Evolutionary conservation across 106 monocot species (phyloP), one percentile per base, ranked within the genome.

Genomic region (Dendrobium chrysotoxum): DNA sequence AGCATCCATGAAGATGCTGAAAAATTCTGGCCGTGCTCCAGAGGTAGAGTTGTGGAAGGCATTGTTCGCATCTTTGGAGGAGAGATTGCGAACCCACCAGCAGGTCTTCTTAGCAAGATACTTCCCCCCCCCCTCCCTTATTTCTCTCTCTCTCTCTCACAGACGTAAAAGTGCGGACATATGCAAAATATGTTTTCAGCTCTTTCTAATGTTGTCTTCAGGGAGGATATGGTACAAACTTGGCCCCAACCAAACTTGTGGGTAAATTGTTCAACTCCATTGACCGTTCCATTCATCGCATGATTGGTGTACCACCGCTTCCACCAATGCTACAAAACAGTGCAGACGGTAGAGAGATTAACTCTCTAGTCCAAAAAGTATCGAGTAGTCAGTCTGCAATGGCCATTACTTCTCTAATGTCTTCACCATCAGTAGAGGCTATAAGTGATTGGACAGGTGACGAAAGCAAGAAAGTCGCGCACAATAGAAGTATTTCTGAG

Each of bases 31-130:
- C 53, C 92, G 93, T 75, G 66, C 89, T 67, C 88, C 95, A 73
- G 99, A 99, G 81, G 84, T 93, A 80, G 99, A 99, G 85, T 82
- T 83, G 47, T 99, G 80, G 91, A 95, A 91, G 84, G 74, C 82
- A 75, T 79, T 82, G 53, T 90, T 91, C 41, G 89, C 87, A 54
- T 90, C 95, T 26, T 89, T 99, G 16, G 99, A 99, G 77, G 95
- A 99, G 44, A 89, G 95, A 28, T 83, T 99, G 47, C 83, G 88
- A 64, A 86, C 88, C 21, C 93, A 99, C 80, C 99, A 90, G 80
- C 99, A 99, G 91, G 99, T 95, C 75, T 68, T n/a, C 8, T 39
- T 46, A 3, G 39, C 16, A 17, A 18, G 42, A 21, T 11, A 6
- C 25, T 26, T 77, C 17, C 65, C 6, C 50, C 46, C 0, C 47